Base-by-base conservation (phyloP, 2,329 filamentous ascomycete genomes). In the Hypoxylon sp. region DNA sequence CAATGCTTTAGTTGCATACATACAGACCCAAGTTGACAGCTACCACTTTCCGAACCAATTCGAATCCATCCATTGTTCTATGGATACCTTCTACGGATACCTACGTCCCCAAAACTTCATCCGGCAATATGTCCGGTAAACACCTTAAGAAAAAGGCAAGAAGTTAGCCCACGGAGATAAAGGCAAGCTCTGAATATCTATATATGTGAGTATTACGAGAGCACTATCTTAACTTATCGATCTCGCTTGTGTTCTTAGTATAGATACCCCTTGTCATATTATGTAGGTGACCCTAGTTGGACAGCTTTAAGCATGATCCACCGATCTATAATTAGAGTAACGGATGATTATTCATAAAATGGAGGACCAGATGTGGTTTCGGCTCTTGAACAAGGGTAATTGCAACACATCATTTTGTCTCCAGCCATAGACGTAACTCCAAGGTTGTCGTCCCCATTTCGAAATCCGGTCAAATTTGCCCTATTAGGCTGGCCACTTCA, bases 261-360 rank as follows among this genome's bases (percentile, higher is more conserved):
- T 46, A 19, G 26, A 29, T n/a, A 11, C 10, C 39, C 54, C 31
- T 48, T 26, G 54, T 35, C 54, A 37, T 50, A 37, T 37, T 47
- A 54, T 51, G n/a, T n/a, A 31, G 48, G 33, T 39, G n/a, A 31
- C 29, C 19, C 37, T 59, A 54, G 54, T 31, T 48, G 37, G 37
- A n/a, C 55, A 53, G 37, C 48, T 48, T 63, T 17, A 47, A 59
- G 60, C 26, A 44, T 60, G 42, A 63, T 63, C 55, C 51, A 42
- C 26, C 46, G 24, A 33, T 61, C 65, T 68, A 68, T 65, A 57
- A 68, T 68, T 68, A 68, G 65, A 58, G 61, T 39, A 58, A 58
- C 26, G 51, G 52, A 13, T 44, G 47, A 44, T 52, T 65, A 62
- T 55, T 52, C 33, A 46, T 56, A 58, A 53, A 35, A 66, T 14